Conservation (phyloP, 129 eudicot species). For the Saposhnikovia divaricata region DNA sequence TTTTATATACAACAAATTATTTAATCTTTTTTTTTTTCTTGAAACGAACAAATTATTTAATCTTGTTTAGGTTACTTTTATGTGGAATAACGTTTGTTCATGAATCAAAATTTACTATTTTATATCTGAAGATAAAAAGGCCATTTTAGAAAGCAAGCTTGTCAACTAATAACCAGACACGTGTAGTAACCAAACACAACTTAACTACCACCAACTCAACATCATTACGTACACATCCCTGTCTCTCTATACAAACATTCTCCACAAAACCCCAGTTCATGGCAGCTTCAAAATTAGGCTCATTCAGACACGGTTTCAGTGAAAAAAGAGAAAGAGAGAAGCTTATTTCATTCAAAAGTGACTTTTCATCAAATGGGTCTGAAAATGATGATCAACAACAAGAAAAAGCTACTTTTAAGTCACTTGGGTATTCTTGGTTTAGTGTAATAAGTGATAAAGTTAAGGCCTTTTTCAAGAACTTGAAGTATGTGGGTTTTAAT, state of each 20-base stretch:
- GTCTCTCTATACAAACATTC: background rate
- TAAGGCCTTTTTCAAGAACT: slow-evolving; percentile 16
- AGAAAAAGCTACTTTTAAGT: background rate
- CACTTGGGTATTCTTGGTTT: slow-evolving; percentile 14
- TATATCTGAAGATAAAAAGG: background rate
- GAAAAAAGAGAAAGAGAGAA: slow-evolving; percentile 24
- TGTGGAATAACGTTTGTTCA: too few relatives aligned
- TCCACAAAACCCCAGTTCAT: background rate
- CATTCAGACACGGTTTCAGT: slow-evolving; percentile 19
- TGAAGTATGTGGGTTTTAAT: slow-evolving; percentile 18
- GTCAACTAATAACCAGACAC: background rate
- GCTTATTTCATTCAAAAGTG: background rate
- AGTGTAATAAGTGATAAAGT: slow-evolving; percentile 14
- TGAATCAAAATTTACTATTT: too few relatives aligned
- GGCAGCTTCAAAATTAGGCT: slow-evolving; percentile 13
- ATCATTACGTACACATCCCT: background rate
- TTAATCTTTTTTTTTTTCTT: too few relatives aligned
- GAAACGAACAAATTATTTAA: too few relatives aligned
- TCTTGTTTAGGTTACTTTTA: too few relatives aligned
- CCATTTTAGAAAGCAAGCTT: background rate
- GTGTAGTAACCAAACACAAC: background rate
- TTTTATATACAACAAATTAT: too few relatives aligned
- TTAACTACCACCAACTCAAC: background rate
- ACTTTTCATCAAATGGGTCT: background rate
- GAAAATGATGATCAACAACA: background rate